A percentile compares a stretch with the other conserved stretches of the same genome.
These are phyloP conservation scores for Fusarium clavum DNA, from an alignment of 2,329 filamentous ascomycete species.

Conservation along the genomic window DNA sequence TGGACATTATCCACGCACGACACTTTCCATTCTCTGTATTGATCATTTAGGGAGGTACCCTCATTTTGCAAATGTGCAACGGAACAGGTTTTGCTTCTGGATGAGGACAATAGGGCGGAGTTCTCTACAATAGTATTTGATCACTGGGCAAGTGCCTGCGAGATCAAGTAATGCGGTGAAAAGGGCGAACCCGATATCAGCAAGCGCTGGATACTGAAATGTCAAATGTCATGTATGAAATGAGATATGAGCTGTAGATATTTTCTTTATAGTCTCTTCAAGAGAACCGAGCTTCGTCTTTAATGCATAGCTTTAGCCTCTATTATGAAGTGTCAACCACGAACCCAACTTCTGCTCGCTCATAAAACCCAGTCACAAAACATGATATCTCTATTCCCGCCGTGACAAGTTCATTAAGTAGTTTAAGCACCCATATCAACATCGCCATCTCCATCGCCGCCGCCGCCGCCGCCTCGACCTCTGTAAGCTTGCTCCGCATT, in stretches of 20 bases:
- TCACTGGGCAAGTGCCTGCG: not conserved
- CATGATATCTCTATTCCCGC: conserved; percentile 18
- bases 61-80: conserved; percentile 31
- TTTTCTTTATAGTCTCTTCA: not conserved
- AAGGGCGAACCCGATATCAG: not conserved
- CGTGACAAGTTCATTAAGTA: conserved; percentile 6
- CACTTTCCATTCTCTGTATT: conserved; percentile 22
- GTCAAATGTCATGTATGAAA: conserved; percentile 29
- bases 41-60: conserved; percentile 5
- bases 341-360: not conserved
- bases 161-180: not conserved
- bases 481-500: conserved; percentile 52
- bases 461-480: conserved; percentile 47
- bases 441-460: conserved; percentile 55
- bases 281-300: not conserved
- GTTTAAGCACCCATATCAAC: conserved; percentile 55
- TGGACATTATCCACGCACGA: not conserved
- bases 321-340: conserved; percentile 3
- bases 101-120: not conserved
- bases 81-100: conserved; percentile 18
- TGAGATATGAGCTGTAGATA: conserved; percentile 15
- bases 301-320: not conserved
- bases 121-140: not conserved
- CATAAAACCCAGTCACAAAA: conserved; percentile 4
- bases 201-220: conserved; percentile 11